These are phyloP conservation scores for Gracilaria domingensis DNA, from an alignment of 23 red algal species.

Conservation along the genomic window DNA sequence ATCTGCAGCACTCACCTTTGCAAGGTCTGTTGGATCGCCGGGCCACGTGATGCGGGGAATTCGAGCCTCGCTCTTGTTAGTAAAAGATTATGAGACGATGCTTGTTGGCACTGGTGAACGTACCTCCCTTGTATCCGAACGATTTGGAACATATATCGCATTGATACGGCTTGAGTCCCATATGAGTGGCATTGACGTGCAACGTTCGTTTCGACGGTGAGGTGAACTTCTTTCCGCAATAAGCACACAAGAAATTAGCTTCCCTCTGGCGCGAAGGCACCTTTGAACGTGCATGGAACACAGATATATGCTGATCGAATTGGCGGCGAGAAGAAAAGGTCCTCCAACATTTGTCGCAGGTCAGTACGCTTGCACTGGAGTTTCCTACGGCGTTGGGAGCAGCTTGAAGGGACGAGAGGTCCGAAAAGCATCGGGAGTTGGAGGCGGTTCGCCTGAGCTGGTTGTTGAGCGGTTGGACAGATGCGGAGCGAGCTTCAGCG, in stretches of 20 bases:
- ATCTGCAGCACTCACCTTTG: slow-evolving; percentile 55
- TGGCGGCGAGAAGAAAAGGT: slow-evolving; percentile 7
- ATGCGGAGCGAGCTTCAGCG: background rate
- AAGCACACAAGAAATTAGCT: slow-evolving; percentile 31
- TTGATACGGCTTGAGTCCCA: slow-evolving; percentile 41
- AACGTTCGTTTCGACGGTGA: slow-evolving; percentile 59
- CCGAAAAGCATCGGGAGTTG: background rate
- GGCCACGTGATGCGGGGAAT: too few species aligned
- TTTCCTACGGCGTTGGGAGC: background rate
- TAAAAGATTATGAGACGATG: too few species aligned
- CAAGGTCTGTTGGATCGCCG: slow-evolving; percentile 41
- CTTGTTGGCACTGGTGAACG: background rate
- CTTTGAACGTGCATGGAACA: slow-evolving; percentile 48
- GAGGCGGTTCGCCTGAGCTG: background rate
- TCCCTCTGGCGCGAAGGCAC: slow-evolving; percentile 21
- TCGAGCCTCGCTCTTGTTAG: too few species aligned
- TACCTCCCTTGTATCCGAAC: slow-evolving; percentile 68
- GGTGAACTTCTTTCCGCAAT: slow-evolving; percentile 54
- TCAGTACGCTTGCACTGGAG: background rate
- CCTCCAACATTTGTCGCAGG: slow-evolving; percentile 30
- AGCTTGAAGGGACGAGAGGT: background rate
- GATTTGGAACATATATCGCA: slow-evolving; percentile 48
- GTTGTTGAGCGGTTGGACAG: too few species aligned
- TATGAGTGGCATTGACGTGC: slow-evolving; percentile 44
- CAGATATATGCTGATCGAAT: slow-evolving; percentile 40